Evolutionary conservation across 768 basidiomycete genomes (phyloP).

Genomic region (Russula compacta): DNA sequence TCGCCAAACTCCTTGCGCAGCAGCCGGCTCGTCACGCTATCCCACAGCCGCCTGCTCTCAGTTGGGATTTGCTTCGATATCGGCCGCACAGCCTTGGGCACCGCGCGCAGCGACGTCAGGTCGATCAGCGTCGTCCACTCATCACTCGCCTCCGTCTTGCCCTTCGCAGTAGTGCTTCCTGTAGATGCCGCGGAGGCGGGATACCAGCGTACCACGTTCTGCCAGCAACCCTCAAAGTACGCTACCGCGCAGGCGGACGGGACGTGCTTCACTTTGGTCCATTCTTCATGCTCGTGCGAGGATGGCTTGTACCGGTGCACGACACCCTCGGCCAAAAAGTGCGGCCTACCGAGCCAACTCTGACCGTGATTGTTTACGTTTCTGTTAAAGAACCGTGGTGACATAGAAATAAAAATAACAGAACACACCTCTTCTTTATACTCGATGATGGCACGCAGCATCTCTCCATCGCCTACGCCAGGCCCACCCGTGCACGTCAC

Average conservation of each 20-base stretch:
- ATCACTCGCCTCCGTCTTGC: slow-evolving; percentile 16
- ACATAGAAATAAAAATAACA: not conserved
- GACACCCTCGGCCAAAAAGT: slow-evolving; percentile 80
- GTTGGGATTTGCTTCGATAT: slow-evolving; percentile 65
- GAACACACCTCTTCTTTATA: slow-evolving; percentile 88
- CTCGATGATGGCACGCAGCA: slow-evolving; percentile 76
- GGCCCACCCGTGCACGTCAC: slow-evolving; percentile 68
- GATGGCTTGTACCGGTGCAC: slow-evolving; percentile 73
- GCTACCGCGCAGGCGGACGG: slow-evolving; percentile 71
- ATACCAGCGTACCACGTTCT: slow-evolving; percentile 73
- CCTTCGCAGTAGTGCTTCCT: not conserved
- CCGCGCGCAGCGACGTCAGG: slow-evolving; percentile 52
- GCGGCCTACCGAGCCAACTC: slow-evolving; percentile 88
- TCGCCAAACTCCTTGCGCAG: slow-evolving; percentile 81
- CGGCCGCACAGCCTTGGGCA: slow-evolving; percentile 83
- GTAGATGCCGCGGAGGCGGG: slow-evolving; percentile 27
- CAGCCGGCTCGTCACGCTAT: slow-evolving; percentile 64
- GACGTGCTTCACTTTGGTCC: slow-evolving; percentile 87
- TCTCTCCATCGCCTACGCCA: slow-evolving; percentile 38
- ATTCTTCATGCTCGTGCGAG: slow-evolving; percentile 52
- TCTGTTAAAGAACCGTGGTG: not conserved
- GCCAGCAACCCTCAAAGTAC: slow-evolving; percentile 84
- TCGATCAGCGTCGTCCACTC: slow-evolving; percentile 71
- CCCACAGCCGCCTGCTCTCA: slow-evolving; percentile 88
- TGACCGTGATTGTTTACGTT: slow-evolving; percentile 17